Evolutionary conservation across 768 basidiomycete species (phyloP).

Genomic region (Suillus ampliporus): DNA sequence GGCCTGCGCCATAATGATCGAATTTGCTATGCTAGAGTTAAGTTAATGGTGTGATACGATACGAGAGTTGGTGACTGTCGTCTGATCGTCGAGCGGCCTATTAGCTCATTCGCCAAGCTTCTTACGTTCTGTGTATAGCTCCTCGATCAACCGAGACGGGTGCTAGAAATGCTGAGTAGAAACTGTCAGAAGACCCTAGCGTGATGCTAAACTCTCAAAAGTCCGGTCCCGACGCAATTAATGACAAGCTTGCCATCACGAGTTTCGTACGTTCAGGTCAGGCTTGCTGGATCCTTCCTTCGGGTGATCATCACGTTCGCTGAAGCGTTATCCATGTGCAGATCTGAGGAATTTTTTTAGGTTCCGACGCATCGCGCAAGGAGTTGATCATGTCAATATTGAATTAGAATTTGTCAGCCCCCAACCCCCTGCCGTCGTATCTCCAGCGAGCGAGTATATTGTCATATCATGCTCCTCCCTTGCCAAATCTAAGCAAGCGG

Average conservation of each 20-base stretch:
- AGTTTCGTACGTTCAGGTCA: background rate
- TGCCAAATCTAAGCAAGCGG: background rate
- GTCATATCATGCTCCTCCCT: slow-evolving; percentile 5
- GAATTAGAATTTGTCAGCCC: background rate
- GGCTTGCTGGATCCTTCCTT: background rate
- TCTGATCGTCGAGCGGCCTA: background rate
- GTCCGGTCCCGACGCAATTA: slow-evolving; percentile 4
- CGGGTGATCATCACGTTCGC: background rate
- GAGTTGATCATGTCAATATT: slow-evolving; percentile 21
- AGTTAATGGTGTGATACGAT: slow-evolving; percentile 7
- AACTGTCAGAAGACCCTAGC: background rate
- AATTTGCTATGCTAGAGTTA: slow-evolving; percentile 7
- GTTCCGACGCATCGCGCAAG: background rate
- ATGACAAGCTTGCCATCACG: background rate
- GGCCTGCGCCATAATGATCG: background rate
- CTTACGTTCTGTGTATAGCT: background rate
- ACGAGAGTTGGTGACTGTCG: slow-evolving; percentile 4
- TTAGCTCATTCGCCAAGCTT: slow-evolving; percentile 5
- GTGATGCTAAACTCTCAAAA: too few relatives aligned
- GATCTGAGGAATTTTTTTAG: background rate
- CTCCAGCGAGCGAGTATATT: background rate
- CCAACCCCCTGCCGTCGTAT: background rate
- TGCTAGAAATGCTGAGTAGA: background rate
- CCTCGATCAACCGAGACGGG: background rate
- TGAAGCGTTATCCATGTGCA: background rate